These are phyloP conservation scores for Calocybe indica DNA, from an alignment of 768 basidiomycete species.

Conservation along the genomic window DNA sequence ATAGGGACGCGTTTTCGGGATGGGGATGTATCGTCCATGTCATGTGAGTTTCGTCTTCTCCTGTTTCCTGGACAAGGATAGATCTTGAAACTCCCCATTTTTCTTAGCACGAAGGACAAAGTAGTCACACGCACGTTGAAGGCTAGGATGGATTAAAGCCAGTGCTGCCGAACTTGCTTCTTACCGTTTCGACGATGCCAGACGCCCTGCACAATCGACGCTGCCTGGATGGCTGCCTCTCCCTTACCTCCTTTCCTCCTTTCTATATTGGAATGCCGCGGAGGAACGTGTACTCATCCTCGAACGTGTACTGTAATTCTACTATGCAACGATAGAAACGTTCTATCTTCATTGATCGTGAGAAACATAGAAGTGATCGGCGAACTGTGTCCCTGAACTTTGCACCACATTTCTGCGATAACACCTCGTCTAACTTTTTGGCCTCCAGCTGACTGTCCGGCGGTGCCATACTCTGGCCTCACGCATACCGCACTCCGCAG, in stretches of 20 bases:
- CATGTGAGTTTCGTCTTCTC: constrained; percentile 82
- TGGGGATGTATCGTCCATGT: constrained; percentile 96
- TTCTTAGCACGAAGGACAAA: constrained; percentile 60
- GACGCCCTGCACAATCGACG: background rate
- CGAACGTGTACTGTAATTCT: too few species aligned
- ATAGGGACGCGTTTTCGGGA: constrained; percentile 94
- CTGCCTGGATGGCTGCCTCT: background rate
- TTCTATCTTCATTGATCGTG: too few species aligned
- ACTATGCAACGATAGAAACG: too few species aligned
- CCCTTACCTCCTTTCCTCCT: background rate
- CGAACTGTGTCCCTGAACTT: too few species aligned
- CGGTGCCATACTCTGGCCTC: too few species aligned
- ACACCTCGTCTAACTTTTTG: too few species aligned
- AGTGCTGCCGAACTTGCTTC: constrained; percentile 12
- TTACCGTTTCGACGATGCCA: background rate
- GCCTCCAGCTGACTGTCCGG: too few species aligned
- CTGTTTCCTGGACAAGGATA: constrained; percentile 1
- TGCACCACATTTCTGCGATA: too few species aligned
- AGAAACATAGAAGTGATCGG: too few species aligned
- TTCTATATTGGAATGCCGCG: too few species aligned
- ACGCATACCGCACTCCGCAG: too few species aligned
- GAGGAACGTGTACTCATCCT: too few species aligned
- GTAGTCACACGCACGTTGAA: constrained; percentile 83
- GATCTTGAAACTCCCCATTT: constrained; percentile 4
- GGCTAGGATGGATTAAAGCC: constrained; percentile 94